Percentiles rank a stretch among this genome's conserved stretches.
These are phyloP conservation scores for Anaeromyces robustus DNA, from an alignment of 192 early-diverging fungal species.

Conservation along the genomic window DNA sequence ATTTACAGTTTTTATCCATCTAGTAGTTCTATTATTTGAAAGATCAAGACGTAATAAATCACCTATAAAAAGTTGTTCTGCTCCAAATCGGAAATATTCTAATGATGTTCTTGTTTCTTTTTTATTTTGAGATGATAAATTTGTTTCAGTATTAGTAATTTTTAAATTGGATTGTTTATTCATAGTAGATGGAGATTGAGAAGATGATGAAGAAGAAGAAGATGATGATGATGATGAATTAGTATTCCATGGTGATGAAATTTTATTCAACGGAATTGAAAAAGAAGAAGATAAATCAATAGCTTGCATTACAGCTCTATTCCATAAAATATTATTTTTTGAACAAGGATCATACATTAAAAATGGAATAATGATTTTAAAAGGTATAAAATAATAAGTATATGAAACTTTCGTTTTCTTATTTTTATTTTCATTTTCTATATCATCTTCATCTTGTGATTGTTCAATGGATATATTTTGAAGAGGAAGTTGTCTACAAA, in stretches of 20 bases:
- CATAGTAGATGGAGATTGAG: too few species aligned
- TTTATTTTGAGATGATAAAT: too few species aligned
- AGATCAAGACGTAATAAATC: background rate
- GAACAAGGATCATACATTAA: background rate
- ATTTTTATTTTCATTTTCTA: background rate
- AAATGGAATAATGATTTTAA: background rate
- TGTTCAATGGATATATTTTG: background rate
- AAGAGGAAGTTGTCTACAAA: background rate
- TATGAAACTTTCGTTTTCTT: background rate
- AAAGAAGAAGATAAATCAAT: background rate
- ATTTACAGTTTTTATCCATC: background rate
- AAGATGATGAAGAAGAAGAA: too few species aligned
- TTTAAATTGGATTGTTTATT: too few species aligned
- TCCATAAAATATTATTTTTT: background rate
- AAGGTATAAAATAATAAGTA: background rate
- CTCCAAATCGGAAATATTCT: background rate
- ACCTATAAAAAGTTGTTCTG: background rate
- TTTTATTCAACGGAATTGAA: too few species aligned
- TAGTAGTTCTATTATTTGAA: background rate
- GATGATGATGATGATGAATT: too few species aligned
- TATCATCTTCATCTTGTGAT: background rate
- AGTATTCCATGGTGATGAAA: too few species aligned
- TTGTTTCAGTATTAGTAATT: too few species aligned
- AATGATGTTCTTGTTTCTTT: background rate
- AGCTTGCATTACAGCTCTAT: background rate